Evolutionary conservation across 1,284 basidiomycete genomes (phyloP), one percentile per base, ranked within the genome.

Genomic region (Thelephora terrestris): DNA sequence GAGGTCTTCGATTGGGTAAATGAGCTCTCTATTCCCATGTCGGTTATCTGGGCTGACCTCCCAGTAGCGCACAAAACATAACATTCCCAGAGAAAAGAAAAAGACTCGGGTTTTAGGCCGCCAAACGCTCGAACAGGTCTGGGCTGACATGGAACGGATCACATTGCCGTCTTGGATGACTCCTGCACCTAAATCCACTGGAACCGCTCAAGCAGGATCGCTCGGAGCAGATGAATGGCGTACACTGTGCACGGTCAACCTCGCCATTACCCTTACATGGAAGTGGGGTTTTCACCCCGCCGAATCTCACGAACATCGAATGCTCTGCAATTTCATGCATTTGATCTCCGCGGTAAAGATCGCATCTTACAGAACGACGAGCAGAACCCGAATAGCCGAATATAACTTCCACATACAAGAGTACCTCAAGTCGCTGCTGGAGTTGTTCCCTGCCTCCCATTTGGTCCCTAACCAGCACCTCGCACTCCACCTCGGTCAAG

Each of bases 391-490:
- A 7, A 52, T 59, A 27, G 16, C 39, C 25, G 23, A 46, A n/a
- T 63, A 63, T 48, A 47, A 60, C 5, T 1, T 24, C 7, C 20
- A 47, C n/a, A 57, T 64, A 9, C 14, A 32, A 2, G 49, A 53
- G n/a, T 36, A 36, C n/a, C 34, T 36, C 34, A 36, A 36, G 34
- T 12, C 10, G 12, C n/a, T 12, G 10, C n/a, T 36, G n/a, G 34
- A 36, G 10, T 68, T 68, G 0, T 69, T 60, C 54, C 55, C 55
- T 5, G 52, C 59, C 25, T 46, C 54, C 16, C 38, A 45, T 1
- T 21, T 68, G 1, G 51, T 48, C 10, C 62, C 65, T 3, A 61
- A 58, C 27, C 64, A 69, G 12, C 69, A 71, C 45, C 54, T 57
- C 5, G 47, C 61, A 0, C 50, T 67, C 10, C 70, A 71, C 35